Evolutionary conservation across 805 yeast genomes (phyloP), one percentile per base, ranked within the genome.

Genomic region (Nakazawaea siamensis): DNA sequence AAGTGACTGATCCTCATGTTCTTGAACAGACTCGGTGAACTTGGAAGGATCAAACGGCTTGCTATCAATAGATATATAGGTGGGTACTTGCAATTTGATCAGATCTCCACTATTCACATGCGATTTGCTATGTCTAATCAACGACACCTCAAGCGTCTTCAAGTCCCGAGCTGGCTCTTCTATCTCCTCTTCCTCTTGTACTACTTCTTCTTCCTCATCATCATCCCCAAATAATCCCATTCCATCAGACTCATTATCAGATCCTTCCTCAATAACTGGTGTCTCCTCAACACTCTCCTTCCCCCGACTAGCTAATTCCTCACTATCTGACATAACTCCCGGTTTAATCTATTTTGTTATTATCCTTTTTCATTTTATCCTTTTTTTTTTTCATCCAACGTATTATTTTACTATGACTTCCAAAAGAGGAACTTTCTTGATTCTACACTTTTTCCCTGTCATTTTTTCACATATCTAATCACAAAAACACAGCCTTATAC

Each of bases 1-100:
- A 27, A 67, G 70, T 26, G 68, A 71, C 31, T 64, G 64, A 11
- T 64, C 44, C 27, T 61, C 54, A 27, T 53, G 46, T 4, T 57
- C 58, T 43, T 51, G 58, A 41, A 44, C 46, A 7, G 49, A 46
- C 50, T 52, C 62, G 46, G 51, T 62, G 49, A 58, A 64, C 40
- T 71, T 75, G 17, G 52, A 54, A 5, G 92, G 85, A 44, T 87
- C 94, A 56, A 90, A 92, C 25, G 95, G 94, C 42, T 74, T 73
- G 2, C 96, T 82, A 41, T 87, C 94, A 23, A 88, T 76, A 35
- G 73, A 76, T 39, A 92, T 59, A 49, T 84, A 90, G 15, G 85
- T 78, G 2, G 98, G 98, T 41, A 88, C 60, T 42, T 82, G 80
- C 33, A 82, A 72, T 35, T 49, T 51, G 34, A 51, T 52, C 2